These are phyloP conservation scores for Rhizopus delemar DNA, from an alignment of 371 early-diverging fungal genomes.

Conservation along the genomic window DNA sequence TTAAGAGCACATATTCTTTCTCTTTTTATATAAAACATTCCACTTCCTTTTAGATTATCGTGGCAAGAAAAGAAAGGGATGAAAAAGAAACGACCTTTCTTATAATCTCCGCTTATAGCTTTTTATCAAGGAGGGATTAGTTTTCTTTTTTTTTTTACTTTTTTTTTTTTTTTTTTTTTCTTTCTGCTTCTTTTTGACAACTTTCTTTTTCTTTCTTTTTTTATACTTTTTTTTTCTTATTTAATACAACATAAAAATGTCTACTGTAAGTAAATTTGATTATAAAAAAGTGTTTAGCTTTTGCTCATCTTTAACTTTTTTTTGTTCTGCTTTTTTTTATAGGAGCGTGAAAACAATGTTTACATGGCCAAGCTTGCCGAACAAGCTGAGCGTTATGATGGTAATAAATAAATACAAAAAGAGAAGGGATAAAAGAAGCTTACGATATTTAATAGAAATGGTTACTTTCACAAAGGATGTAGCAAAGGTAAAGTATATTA, in stretches of 20 bases:
- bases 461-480: slow-evolving; percentile 92
- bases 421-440: background rate
- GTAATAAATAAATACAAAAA: slow-evolving; percentile 25
- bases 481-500: slow-evolving; percentile 50
- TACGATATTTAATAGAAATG: slow-evolving; percentile 74
- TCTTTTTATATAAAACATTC: too few relatives aligned
- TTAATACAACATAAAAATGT: background rate
- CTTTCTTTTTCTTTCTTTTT: background rate
- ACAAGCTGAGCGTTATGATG: slow-evolving; percentile 98
- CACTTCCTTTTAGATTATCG: too few relatives aligned
- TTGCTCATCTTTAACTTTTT: slow-evolving; percentile 7
- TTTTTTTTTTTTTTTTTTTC: background rate
- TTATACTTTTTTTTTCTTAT: background rate
- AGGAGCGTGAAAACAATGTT: slow-evolving; percentile 58
- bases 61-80: background rate
- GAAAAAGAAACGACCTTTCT: background rate
- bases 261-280: background rate
- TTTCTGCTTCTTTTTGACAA: slow-evolving; percentile 1
- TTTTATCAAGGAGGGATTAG: background rate
- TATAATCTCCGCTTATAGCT: background rate
- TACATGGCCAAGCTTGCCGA: slow-evolving; percentile 98
- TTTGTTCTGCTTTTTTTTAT: background rate
- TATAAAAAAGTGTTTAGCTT: background rate
- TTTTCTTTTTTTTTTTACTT: background rate
- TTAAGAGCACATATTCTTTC: too few relatives aligned